Base-by-base conservation (phyloP, 768 basidiomycete genomes). In the Vishniacozyma victoriae region DNA sequence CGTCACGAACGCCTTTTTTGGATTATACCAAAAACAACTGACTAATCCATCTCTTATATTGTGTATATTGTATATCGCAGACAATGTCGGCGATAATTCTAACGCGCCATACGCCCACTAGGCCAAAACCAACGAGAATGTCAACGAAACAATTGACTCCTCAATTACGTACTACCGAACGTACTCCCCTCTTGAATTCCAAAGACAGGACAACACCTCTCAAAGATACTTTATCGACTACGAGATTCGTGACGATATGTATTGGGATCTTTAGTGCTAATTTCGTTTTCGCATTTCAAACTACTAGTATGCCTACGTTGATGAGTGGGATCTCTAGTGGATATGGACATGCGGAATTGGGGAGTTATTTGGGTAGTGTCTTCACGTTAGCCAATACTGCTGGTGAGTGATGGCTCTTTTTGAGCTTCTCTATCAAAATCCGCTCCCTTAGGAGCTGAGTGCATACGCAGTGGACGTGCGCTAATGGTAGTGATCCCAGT, bases 271-370 rank as follows among this genome's bases (percentile, higher is more conserved):
- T 56, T 67, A 55, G 55, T 3, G 46, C 61, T 26, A 69, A 72
- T 41, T 70, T 69, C 41, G 61, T 67, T 11, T 70, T 72, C 44
- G 70, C 70, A 1, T 60, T 68, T 35, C 70, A 72, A 45, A 53
- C 49, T 7, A 68, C 66, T 15, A 63, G 65, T 14, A 54, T 72
- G 11, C 70, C 70, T 4, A 72, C 70, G 3, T 40, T 68, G 14
- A 65, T 68, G 13, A 67, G 68, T 2, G 44, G 46, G 6, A 63
- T 60, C 11, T 46, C 50, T 2, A 54, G 48, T 41, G 57, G 57
- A 40, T 72, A 68, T 46, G 39, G 66, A 5, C 70, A 64, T 56
- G 64, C 68, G 14, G 70, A 72, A 41, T 44, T 72, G 27, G 55
- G 59, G 3, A 59, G 58, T 6, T 72, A 69, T 51, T 48, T 72